Base-by-base conservation (phyloP, 2,329 filamentous ascomycete species). In the Fusarium sacchari region DNA sequence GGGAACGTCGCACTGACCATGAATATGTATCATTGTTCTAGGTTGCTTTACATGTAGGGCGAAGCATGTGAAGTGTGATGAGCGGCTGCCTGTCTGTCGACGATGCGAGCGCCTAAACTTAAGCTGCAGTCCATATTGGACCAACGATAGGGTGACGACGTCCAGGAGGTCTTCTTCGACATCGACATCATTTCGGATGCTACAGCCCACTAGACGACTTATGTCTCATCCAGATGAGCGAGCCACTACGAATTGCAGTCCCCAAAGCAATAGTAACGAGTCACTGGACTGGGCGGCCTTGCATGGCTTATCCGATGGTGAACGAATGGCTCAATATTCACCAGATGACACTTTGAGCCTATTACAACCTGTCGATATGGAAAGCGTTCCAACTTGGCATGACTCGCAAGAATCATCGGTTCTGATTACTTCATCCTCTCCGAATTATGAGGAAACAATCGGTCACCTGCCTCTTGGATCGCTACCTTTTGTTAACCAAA, bases 11-110 rank as follows among this genome's bases (percentile, higher is more conserved):
- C 30, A 30, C 30, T 30, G 30, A 30, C 30, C 26, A 17, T 30
- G 14, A 3, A 30, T 20, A 26, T 47, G 6, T 30, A 3, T 22
- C 44, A 17, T 30, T 0, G 2, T 6, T 30, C 3, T 12, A 47
- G 44, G 44, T 4, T 47, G 44, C 22, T 20, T 47, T 4, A 47
- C 44, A 2, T 47, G 26, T 17, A 47, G 44, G 14, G 20, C 20
- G 22, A 47, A 47, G 26, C 44, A 47, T 47, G 44, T 47, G 26
- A 47, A 47, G 44, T 47, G 26, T 47, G 44, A 47, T 30, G 44
- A 47, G 44, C 44, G 44, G 2, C 9, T 17, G 17, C 44, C 44
- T 2, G 22, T 30, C 5, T 47, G 44, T 20, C 20, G 26, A 20
- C 26, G 44, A 15, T 47, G 44, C 44, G 44, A 47, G 44, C 44